phyloP scores from a whole-genome alignment of 2,329 filamentous ascomycete species.

The Cadophora sp. region DNA sequence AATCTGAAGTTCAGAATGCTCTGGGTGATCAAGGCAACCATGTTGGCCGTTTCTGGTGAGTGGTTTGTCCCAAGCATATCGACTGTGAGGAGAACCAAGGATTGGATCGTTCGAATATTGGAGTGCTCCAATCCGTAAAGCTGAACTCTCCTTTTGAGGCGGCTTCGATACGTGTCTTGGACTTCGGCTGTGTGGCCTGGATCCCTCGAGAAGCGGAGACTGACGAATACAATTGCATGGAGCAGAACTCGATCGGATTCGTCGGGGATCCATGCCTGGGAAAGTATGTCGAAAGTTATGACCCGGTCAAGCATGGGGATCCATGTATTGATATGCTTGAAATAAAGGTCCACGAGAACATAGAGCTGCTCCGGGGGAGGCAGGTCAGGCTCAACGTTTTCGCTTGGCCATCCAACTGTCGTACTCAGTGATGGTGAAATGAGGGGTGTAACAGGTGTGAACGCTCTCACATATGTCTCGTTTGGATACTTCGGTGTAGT shows the following conservation, averaged over 20 bases:
- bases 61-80: slow-evolving; percentile 14
- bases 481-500: slow-evolving; percentile 1
- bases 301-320: slow-evolving; percentile 20
- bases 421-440: slow-evolving; percentile 11
- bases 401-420: slow-evolving; percentile 18
- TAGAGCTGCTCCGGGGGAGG: slow-evolving; percentile 14
- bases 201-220: slow-evolving; percentile 21
- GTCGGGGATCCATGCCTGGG: slow-evolving; percentile 1
- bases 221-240: slow-evolving; percentile 17
- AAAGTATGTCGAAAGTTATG: slow-evolving; percentile 16
- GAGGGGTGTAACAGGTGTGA: slow-evolving; percentile 18
- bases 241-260: slow-evolving; percentile 15
- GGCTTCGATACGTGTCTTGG: background rate
- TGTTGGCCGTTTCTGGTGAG: slow-evolving; percentile 14
- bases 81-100: slow-evolving; percentile 15
- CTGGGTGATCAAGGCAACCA: slow-evolving; percentile 18
- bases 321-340: slow-evolving; percentile 22
- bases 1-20: slow-evolving; percentile 21
- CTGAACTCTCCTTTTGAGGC: slow-evolving; percentile 11
- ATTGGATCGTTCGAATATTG: slow-evolving; percentile 7
- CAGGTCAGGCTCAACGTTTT: slow-evolving; percentile 10
- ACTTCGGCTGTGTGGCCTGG: slow-evolving; percentile 8
- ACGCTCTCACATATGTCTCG: slow-evolving; percentile 14
- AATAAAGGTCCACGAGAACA: slow-evolving; percentile 15
- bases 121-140: slow-evolving; percentile 10